These are phyloP conservation scores for Eucalyptus pauciflora DNA, from an alignment of 345 rosid genomes.

Conservation along the genomic window DNA sequence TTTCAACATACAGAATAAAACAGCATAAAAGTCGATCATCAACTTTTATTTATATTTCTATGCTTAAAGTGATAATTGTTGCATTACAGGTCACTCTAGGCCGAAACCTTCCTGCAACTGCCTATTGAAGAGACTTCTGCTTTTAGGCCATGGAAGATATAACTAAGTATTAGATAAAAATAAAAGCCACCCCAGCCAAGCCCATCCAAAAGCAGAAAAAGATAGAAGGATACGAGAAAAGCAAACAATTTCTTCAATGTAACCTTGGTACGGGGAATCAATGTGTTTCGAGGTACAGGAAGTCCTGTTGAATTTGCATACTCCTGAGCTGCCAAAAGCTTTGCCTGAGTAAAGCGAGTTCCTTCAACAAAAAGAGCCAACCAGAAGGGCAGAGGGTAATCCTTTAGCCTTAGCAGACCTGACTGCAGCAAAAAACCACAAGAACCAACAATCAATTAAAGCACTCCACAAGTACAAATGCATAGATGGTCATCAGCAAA, in stretches of 20 bases:
- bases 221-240: background rate
- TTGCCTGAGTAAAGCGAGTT: conserved; percentile 90
- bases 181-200: background rate
- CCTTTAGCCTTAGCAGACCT: conserved; percentile 69
- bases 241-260: background rate
- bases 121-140: background rate
- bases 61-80: background rate
- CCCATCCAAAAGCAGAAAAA: background rate
- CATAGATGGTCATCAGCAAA: background rate
- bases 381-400: conserved; percentile 93
- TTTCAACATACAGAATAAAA: background rate
- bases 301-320: conserved; percentile 75
- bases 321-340: conserved; percentile 91
- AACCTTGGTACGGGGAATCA: conserved; percentile 98
- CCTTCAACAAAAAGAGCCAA: conserved; percentile 98
- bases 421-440: conserved; percentile 44
- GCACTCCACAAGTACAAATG: background rate
- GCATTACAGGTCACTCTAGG: background rate
- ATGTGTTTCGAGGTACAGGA: conserved; percentile 82
- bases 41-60: background rate
- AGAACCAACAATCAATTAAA: background rate
- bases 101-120: background rate
- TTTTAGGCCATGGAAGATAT: background rate
- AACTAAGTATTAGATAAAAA: background rate
- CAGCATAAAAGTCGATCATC: background rate